Percentiles rank a stretch among this genome's conserved stretches.
Conservation (phyloP, 257 asterid genomes). For the Handroanthus guayacan region DNA sequence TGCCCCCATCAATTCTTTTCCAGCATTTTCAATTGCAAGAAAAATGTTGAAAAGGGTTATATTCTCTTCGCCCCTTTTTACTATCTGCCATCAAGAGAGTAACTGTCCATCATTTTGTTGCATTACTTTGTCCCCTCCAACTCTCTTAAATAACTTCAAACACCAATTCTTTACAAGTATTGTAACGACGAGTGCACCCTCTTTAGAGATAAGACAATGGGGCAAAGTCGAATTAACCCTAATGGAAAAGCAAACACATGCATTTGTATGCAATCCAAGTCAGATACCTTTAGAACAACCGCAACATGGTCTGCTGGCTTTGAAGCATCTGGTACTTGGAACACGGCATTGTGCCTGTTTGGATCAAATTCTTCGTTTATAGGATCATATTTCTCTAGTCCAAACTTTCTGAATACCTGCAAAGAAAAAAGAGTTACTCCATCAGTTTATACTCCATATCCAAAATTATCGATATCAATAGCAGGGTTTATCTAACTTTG, state of each 20-base stretch:
- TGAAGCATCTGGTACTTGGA: conserved; percentile 92
- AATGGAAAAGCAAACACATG: neutral
- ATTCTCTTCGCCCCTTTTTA: neutral
- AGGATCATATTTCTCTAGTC: conserved; percentile 76
- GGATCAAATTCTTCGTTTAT: conserved; percentile 86
- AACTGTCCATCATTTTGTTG: no score
- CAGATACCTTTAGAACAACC: conserved; percentile 82
- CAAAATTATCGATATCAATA: neutral
- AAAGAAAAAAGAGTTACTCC: neutral
- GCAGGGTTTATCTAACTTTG: conserved; percentile 10
- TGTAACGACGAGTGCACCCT: neutral
- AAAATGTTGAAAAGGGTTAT: neutral
- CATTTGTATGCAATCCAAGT: neutral
- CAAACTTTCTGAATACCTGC: conserved; percentile 86
- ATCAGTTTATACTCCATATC: conserved; percentile 2
- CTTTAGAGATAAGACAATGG: neutral
- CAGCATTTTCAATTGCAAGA: conserved; percentile 1
- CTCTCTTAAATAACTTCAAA: no score
- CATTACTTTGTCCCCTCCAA: no score
- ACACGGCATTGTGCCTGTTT: conserved; percentile 89
- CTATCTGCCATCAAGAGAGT: no score
- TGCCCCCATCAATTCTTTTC: neutral
- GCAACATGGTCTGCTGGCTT: conserved; percentile 81
- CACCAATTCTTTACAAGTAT: neutral
- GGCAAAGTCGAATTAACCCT: neutral